Base-by-base conservation (phyloP, 2,329 filamentous ascomycete species). In the Pseudopithomyces chartarum region DNA sequence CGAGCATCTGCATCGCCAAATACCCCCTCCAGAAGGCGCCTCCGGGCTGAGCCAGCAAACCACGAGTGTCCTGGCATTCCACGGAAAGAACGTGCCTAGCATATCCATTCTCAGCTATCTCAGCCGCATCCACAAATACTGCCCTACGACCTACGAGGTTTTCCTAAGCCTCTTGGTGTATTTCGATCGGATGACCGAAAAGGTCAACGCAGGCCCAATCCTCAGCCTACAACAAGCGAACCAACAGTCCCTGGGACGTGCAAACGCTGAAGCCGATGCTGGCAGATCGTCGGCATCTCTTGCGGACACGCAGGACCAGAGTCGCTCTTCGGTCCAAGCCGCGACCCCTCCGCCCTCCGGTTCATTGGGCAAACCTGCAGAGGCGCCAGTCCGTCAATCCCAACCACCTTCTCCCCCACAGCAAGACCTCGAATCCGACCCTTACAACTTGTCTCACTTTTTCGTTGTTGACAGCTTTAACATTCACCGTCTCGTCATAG, bases 391-490 rank as follows among this genome's bases (percentile, higher is more conserved):
- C 22, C 68, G 64, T 47, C 63, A 65, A n/a, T 42, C 59, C 11
- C 69, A 76, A 29, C 72, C 74, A 26, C 73, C 74, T 11, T 76
- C 76, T 22, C 69, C 76, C 4, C 71, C 73, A 7, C 68, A 75
- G 22, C 64, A 73, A 32, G 72, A 79, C 22, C 56, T 81, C 43
- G 76, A 76, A 15, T 73, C 78, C 15, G 80, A 83, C 58, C 68
- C 75, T 1, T 81, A 84, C 55, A 82, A 81, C 53, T 78, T 88
- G 42, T 86, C 85, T 2, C 87, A 90, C 68, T 90, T 88, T 69
- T 98, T 99, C 73, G 94, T 98, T 39, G 95, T 98, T 11, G 95
- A 99, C 78, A 98, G 95, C 79, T 99, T 95, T 81, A 99, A 99
- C 78, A 98, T 99, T 62, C 95, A 99, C 74, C 88, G 95, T 54